A percentile compares a stretch with the other conserved stretches of the same genome.
Evolutionary conservation across 2,329 filamentous ascomycete species (phyloP).

Genomic region (Tolypocladium paradoxum): DNA sequence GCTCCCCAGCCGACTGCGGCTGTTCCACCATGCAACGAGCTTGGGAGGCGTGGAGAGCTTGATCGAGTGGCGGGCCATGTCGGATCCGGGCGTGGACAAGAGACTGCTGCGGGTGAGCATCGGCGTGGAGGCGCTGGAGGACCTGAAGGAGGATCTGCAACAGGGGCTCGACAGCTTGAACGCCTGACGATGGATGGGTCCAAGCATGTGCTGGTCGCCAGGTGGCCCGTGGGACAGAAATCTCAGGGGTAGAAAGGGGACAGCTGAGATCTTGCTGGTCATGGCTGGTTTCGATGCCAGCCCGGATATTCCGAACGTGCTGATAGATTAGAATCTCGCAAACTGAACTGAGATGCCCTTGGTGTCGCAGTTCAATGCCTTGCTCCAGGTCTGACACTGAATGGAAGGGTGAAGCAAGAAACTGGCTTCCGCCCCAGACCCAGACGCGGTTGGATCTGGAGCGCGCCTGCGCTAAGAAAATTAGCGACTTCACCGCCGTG

Average conservation of each 20-base stretch:
- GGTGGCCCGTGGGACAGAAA: no score
- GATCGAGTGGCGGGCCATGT: conserved; percentile 94
- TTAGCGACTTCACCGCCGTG: neutral
- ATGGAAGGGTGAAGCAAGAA: no score
- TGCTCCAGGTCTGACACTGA: no score
- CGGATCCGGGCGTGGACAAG: conserved; percentile 61
- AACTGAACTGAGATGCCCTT: no score
- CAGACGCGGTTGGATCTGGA: neutral
- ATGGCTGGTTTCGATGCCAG: no score
- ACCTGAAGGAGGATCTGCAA: conserved; percentile 66
- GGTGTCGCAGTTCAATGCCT: no score
- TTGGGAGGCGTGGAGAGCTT: conserved; percentile 88
- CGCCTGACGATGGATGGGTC: neutral
- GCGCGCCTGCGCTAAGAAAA: neutral
- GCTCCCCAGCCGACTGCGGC: conserved; percentile 64
- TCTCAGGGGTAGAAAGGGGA: no score
- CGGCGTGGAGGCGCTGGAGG: conserved; percentile 78
- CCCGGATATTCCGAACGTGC: no score
- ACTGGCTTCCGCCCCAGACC: neutral
- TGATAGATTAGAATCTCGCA: no score
- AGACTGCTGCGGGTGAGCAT: conserved; percentile 71
- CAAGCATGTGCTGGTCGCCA: no score
- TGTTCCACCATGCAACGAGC: conserved; percentile 94
- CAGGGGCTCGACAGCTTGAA: conserved; percentile 50
- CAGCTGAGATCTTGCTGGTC: no score